These are phyloP conservation scores for Silene vulgaris DNA, from an alignment of 179 eudicot genomes.

Conservation along the genomic window DNA sequence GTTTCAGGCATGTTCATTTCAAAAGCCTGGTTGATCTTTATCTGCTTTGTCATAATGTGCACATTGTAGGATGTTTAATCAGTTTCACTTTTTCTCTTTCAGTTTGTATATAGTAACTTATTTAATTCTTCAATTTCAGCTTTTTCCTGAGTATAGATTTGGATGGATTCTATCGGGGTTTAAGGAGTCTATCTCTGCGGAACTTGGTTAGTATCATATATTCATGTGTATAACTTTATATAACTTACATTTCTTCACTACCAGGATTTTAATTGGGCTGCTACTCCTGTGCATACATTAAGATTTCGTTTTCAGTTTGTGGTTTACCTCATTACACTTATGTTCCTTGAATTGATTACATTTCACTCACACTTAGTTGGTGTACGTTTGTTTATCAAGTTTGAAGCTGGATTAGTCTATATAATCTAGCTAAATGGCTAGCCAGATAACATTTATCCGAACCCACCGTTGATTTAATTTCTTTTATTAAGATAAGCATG, in stretches of 20 bases:
- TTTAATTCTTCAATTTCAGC: constrained; percentile 34
- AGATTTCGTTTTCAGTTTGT: not conserved
- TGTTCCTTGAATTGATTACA: not conserved
- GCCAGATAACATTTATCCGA: not conserved
- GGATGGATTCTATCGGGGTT: constrained; percentile 76
- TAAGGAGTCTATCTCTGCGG: constrained; percentile 54
- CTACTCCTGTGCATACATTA: not conserved
- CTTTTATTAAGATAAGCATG: constrained; percentile 7
- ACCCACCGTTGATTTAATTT: not conserved
- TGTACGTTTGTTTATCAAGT: not conserved
- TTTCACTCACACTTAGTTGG: not conserved
- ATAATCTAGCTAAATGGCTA: not conserved
- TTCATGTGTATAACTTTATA: not conserved
- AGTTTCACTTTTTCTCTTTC: not conserved
- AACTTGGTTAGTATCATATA: constrained; percentile 65
- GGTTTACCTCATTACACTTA: constrained; percentile 3
- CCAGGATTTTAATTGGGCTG: not conserved
- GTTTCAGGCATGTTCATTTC: not conserved
- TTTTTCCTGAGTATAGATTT: constrained; percentile 87
- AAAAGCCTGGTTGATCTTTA: not conserved
- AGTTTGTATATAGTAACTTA: not conserved
- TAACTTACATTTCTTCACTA: not conserved
- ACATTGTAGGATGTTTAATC: not conserved
- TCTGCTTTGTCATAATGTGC: not conserved
- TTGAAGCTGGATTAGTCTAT: not conserved